Evolutionary conservation across 345 rosid species (phyloP), one percentile per base, ranked within the genome.

Genomic region (Capsella bursapastoris): DNA sequence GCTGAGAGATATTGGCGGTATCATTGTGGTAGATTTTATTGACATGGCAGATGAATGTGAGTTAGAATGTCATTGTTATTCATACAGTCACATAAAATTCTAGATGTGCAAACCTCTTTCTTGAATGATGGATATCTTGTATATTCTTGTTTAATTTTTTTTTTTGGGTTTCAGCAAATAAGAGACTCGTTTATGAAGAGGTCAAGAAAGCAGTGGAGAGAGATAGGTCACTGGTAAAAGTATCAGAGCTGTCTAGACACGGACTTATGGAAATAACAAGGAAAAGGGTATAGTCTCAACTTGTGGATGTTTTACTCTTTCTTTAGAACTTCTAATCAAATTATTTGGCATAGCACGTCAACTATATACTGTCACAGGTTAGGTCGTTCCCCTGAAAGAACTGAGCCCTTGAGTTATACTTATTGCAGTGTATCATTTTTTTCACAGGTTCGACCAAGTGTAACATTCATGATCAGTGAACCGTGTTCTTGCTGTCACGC

Each of bases 261-360:
- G 99, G 99, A 59, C 96, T 95, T 11, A 95, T 95, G 99, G 99
- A 95, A 79, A 95, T 95, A 63, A 94, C 96, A 66, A 86, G 99
- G 82, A 88, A 94, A 84, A 90, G 99, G 92, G 98, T 94, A 87
- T 62, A 78, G 27, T 56, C 29, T 15, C 50, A 64, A 38, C 22
- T 56, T 35, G 61, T 71, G 63, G 57, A 65, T 79, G 31, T 40
- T 76, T 57, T 25, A 64, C 51, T 62, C 56, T 52, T 80, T 73
- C 75, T 40, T 12, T 29, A 25, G 38, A 38, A 62, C 71, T 56
- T 76, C 55, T 40, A 35, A 38, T 49, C 5, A 57, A 12, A 14
- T 57, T 10, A 28, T 72, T 66, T 37, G 48, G 48, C n/a, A 43
- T 43, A 43, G 13, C 41, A 10, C 43, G 43, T 40, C 43, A 1